A percentile compares a stretch with the other conserved stretches of the same genome.
phyloP scores from a whole-genome alignment of 371 early-diverging fungal species.

The Fennellomyces sp. region DNA sequence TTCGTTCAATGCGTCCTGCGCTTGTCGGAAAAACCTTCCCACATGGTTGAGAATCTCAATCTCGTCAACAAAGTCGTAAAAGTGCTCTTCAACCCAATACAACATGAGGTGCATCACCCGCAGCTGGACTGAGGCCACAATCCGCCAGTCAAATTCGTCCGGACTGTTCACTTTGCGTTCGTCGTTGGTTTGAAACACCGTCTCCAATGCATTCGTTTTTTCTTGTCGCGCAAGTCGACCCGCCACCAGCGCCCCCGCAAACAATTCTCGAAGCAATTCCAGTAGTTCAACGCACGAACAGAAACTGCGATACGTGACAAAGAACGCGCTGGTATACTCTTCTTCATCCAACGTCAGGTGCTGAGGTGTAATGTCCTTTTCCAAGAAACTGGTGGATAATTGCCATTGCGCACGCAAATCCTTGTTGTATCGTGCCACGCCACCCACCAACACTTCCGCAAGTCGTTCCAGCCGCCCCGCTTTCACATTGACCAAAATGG shows the following conservation, averaged over 20 bases:
- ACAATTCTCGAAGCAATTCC: slow-evolving; percentile 51
- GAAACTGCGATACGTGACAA: slow-evolving; percentile 62
- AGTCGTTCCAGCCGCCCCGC: slow-evolving; percentile 56
- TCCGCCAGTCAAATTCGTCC: slow-evolving; percentile 38
- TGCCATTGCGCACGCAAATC: slow-evolving; percentile 50
- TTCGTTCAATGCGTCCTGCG: slow-evolving; percentile 23
- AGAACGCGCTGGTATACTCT: slow-evolving; percentile 51
- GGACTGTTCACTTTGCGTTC: background rate
- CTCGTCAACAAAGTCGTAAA: slow-evolving; percentile 73
- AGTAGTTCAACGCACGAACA: slow-evolving; percentile 48
- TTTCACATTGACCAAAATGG: slow-evolving; percentile 42
- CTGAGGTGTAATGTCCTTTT: slow-evolving; percentile 6
- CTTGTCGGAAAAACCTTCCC: slow-evolving; percentile 22
- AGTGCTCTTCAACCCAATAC: slow-evolving; percentile 67
- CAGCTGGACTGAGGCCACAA: slow-evolving; percentile 39
- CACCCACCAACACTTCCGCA: slow-evolving; percentile 55
- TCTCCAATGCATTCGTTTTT: slow-evolving; percentile 8
- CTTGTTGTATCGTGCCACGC: slow-evolving; percentile 44
- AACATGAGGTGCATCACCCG: slow-evolving; percentile 59
- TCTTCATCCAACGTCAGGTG: slow-evolving; percentile 47
- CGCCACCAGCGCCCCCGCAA: slow-evolving; percentile 36
- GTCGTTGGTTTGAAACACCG: slow-evolving; percentile 4
- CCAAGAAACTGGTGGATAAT: slow-evolving; percentile 12
- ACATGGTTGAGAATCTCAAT: slow-evolving; percentile 38
- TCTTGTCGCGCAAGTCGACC: slow-evolving; percentile 10